Evolutionary conservation across 306 rosid species (phyloP), one percentile per base, ranked within the genome.

Genomic region (Psophocarpus tetragonolobus): DNA sequence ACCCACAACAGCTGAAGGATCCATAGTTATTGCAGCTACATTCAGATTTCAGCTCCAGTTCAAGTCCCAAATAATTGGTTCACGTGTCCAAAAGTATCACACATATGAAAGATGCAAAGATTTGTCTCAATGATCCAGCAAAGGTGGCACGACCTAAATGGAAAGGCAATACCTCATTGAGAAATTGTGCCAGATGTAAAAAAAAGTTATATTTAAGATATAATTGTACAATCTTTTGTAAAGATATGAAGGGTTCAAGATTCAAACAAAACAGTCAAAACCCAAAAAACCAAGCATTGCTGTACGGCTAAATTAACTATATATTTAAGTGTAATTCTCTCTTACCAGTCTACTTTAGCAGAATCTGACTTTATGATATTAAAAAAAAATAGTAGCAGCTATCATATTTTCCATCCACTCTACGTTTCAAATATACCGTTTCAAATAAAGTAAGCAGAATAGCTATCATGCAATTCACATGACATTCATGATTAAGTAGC

Each of bases 1-100:
- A 15, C 69, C 82, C 83, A 81, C 33, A 6, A 74, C 61, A 68
- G 54, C 41, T 35, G 85, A 51, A 78, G 87, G 83, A 66, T 83
- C 91, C 91, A 85, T 83, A 23, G 54, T 26, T 69, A 62, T 62
- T 39, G 72, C 58, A 17, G 50, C 20, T 70, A 71, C 42, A 77
- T 44, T 87, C 80, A 77, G 75, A 60, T 61, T 69, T 70, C 64
- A 69, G 70, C 75, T 80, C 82, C 74, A 47, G 58, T 29, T 48
- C 76, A 68, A 64, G 58, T 64, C 57, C 74, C 50, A 47, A 57
- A 72, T 29, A 72, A 53, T 3, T 68, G 68, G 9, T 71, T 77
- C 83, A 68, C 68, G 21, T 24, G 53, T 62, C 29, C 60, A 29
- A 47, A 44, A 35, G 35, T 44, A 33, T 66, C 10, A 23, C 68